These are phyloP conservation scores for Hericium rajendrae DNA, from an alignment of 768 basidiomycete genomes.

Conservation along the genomic window DNA sequence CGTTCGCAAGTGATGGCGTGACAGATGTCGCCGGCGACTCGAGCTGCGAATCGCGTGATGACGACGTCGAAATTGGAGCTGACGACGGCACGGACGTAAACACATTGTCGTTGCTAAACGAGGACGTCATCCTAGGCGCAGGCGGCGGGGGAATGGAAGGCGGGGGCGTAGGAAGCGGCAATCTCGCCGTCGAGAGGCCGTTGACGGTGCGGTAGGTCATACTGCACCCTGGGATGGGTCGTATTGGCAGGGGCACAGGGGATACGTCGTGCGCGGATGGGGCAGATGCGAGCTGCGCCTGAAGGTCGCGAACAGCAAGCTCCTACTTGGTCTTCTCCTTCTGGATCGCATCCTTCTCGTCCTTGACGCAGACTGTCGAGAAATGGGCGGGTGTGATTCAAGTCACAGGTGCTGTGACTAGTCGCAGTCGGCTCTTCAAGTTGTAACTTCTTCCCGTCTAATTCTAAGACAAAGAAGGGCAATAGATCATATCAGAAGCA, in stretches of 20 bases:
- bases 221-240: slow-evolving; percentile 40
- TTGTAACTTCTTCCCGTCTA: too few relatives aligned
- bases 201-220: slow-evolving; percentile 43
- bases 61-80: slow-evolving; percentile 40
- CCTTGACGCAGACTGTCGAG: slow-evolving; percentile 38
- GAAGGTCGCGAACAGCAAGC: slow-evolving; percentile 62
- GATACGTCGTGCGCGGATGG: too few relatives aligned
- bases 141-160: slow-evolving; percentile 56
- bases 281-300: slow-evolving; percentile 56
- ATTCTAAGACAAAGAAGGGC: too few relatives aligned
- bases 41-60: slow-evolving; percentile 57
- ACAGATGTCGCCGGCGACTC: slow-evolving; percentile 53
- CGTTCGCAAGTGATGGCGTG: slow-evolving; percentile 24
- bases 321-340: slow-evolving; percentile 38
- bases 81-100: slow-evolving; percentile 40
- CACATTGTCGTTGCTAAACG: slow-evolving; percentile 44
- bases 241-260: slow-evolving; percentile 33
- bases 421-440: too few relatives aligned
- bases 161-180: too few relatives aligned
- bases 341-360: slow-evolving; percentile 57
- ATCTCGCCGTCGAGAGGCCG: not conserved
- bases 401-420: too few relatives aligned
- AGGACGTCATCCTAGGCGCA: slow-evolving; percentile 44
- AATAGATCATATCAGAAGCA: too few relatives aligned
- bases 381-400: too few relatives aligned